Percentiles rank a stretch among this genome's conserved stretches.
Evolutionary conservation across 1,139 yeast genomes (phyloP).

Genomic region (Hanseniaspora uvarum): DNA sequence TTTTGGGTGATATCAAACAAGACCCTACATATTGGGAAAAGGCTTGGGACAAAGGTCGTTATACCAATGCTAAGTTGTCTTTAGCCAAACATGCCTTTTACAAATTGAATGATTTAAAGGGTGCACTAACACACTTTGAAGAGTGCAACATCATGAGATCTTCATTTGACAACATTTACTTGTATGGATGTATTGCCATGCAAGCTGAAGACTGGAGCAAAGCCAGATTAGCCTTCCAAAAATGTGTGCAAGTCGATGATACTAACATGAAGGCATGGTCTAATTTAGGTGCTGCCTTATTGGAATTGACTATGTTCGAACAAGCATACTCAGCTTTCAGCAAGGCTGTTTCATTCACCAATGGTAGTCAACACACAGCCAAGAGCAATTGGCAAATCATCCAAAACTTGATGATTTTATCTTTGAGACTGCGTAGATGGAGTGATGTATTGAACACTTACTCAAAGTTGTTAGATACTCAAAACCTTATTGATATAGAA

Average conservation of each 20-base stretch:
- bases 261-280: conserved; percentile 83
- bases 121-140: conserved; percentile 57
- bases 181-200: conserved; percentile 84
- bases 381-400: conserved; percentile 79
- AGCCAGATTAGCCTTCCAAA: conserved; percentile 86
- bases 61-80: conserved; percentile 77
- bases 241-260: conserved; percentile 83
- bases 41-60: conserved; percentile 79
- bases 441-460: conserved; percentile 71
- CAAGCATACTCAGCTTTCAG: conserved; percentile 80
- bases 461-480: conserved; percentile 46
- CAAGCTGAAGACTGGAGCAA: conserved; percentile 61
- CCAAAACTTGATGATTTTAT: conserved; percentile 77
- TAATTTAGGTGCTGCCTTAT: conserved; percentile 74
- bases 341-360: conserved; percentile 65
- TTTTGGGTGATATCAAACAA: conserved; percentile 74
- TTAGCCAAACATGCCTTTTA: conserved; percentile 61
- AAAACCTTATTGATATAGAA: conserved; percentile 60
- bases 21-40: conserved; percentile 71
- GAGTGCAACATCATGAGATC: conserved; percentile 51
- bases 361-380: conserved; percentile 63
- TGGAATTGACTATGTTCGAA: conserved; percentile 51
- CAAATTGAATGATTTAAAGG: conserved; percentile 41
- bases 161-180: conserved; percentile 75
- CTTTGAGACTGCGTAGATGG: conserved; percentile 76